phyloP scores from a whole-genome alignment of 2,329 filamentous ascomycete genomes.

The Coleophoma cylindrospora region DNA sequence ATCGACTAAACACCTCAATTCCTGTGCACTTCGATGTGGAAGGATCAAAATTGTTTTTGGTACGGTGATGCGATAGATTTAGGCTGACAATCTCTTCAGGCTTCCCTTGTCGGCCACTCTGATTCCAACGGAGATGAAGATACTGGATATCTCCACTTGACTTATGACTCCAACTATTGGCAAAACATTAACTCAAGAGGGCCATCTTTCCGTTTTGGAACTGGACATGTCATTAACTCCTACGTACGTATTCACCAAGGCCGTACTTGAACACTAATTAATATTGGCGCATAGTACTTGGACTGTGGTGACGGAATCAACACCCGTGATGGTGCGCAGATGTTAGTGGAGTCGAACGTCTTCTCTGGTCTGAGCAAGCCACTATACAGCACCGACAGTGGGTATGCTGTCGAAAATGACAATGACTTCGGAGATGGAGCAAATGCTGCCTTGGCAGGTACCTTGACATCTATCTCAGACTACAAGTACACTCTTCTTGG shows the following conservation, averaged over 20 bases:
- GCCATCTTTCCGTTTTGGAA: slow-evolving; percentile 62
- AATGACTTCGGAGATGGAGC: slow-evolving; percentile 40
- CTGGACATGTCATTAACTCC: slow-evolving; percentile 55
- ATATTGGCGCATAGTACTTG: slow-evolving; percentile 21
- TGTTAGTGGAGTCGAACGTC: slow-evolving; percentile 49
- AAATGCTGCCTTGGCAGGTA: slow-evolving; percentile 43
- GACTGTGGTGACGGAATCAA: slow-evolving; percentile 47
- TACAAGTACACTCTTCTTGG: slow-evolving; percentile 49
- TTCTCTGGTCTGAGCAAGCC: slow-evolving; percentile 41
- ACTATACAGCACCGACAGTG: slow-evolving; percentile 39
- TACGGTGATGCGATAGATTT: too few species aligned
- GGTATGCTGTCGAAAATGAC: slow-evolving; percentile 35
- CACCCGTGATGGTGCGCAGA: slow-evolving; percentile 49
- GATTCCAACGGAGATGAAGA: slow-evolving; percentile 55
- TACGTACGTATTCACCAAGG: slow-evolving; percentile 18
- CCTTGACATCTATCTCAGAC: slow-evolving; percentile 38
- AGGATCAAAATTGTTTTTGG: too few species aligned
- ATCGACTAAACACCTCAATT: too few species aligned
- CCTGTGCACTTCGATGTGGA: too few species aligned
- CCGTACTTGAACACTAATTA: too few species aligned
- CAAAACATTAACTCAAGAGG: slow-evolving; percentile 57
- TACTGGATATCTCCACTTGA: slow-evolving; percentile 56
- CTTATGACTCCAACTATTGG: slow-evolving; percentile 64
- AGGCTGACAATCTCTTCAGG: slow-evolving; percentile 12
- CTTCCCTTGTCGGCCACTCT: slow-evolving; percentile 54